phyloP scores from a whole-genome alignment of 805 yeast species.

The Candida quercuum region DNA sequence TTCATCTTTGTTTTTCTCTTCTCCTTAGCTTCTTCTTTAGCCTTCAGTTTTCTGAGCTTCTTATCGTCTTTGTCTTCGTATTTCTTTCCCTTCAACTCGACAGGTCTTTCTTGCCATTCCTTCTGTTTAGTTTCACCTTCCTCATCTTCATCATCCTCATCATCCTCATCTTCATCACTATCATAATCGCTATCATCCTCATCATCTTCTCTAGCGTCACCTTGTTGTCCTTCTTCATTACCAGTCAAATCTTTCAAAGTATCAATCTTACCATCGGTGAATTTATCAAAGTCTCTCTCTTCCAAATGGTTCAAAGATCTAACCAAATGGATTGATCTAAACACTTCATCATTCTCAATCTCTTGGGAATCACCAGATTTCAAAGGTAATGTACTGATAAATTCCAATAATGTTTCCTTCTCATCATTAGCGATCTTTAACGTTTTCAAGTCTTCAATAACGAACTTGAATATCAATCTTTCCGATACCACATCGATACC shows the following conservation, averaged over 20 bases:
- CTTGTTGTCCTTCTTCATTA: conserved; percentile 22
- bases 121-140: conserved; percentile 30
- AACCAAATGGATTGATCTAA: conserved; percentile 73
- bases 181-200: conserved; percentile 25
- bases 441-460: conserved; percentile 42
- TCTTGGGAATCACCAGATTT: conserved; percentile 46
- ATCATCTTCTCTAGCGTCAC: no score
- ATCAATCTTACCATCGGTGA: conserved; percentile 74
- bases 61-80: conserved; percentile 74
- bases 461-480: conserved; percentile 71
- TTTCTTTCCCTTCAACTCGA: conserved; percentile 62
- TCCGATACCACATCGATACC: conserved; percentile 79
- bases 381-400: conserved; percentile 48
- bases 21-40: conserved; percentile 74
- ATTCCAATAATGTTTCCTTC: conserved; percentile 33
- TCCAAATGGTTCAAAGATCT: conserved; percentile 78
- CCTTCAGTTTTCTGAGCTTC: conserved; percentile 65
- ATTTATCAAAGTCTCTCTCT: conserved; percentile 83
- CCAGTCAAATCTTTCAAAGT: conserved; percentile 62
- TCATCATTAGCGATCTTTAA: conserved; percentile 34
- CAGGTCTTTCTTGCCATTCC: conserved; percentile 39
- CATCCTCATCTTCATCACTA: conserved; percentile 23
- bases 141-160: conserved; percentile 26
- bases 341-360: conserved; percentile 78
- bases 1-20: conserved; percentile 79